Evolutionary conservation across 352 stramenopile species (phyloP).

Genomic region (Phytopythium oedochilum): DNA sequence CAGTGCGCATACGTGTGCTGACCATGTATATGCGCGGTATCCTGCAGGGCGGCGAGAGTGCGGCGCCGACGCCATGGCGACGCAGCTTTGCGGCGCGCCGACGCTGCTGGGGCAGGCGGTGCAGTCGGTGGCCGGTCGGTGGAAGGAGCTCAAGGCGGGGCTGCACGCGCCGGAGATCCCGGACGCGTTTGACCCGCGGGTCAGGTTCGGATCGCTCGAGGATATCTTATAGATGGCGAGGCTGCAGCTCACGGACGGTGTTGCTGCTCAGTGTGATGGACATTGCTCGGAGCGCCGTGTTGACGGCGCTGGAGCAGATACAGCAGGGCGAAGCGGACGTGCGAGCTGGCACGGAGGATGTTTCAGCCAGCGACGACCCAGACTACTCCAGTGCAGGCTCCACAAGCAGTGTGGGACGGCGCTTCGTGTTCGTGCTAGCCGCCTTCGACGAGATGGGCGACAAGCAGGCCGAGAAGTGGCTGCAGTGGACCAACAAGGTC

Average conservation of each 20-base stretch:
- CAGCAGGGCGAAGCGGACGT: background rate
- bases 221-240: background rate
- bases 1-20: background rate
- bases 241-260: background rate
- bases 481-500: constrained; percentile 49
- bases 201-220: constrained; percentile 10
- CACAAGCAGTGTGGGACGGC: background rate
- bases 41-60: constrained; percentile 29
- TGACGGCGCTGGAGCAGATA: constrained; percentile 8
- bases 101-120: constrained; percentile 15
- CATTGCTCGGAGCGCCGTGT: constrained; percentile 6
- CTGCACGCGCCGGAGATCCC: constrained; percentile 40
- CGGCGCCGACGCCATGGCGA: constrained; percentile 26
- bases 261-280: background rate
- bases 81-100: constrained; percentile 19
- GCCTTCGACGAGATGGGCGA: constrained; percentile 47
- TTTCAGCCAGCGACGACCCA: background rate
- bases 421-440: constrained; percentile 50
- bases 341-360: background rate
- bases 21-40: no score
- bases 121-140: constrained; percentile 26
- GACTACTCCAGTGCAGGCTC: background rate
- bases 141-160: constrained; percentile 30
- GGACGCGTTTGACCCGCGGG: constrained; percentile 27
- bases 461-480: constrained; percentile 23